Base-by-base conservation (phyloP, 148 eudicot species). In the Gaultheria prostrata region DNA sequence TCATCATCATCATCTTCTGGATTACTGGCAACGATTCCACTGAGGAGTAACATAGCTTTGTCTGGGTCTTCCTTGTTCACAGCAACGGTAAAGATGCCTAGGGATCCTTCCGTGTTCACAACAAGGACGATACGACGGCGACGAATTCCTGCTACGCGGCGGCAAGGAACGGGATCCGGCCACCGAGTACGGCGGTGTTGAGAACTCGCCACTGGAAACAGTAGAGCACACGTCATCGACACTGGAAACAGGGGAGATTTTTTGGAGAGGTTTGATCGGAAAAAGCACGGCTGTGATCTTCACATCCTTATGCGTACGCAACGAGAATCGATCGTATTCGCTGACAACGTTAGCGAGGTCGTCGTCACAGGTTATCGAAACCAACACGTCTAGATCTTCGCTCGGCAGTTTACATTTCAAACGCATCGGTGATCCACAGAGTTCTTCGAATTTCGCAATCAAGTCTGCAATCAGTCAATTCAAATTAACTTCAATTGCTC, bases 371-470 rank as follows among this genome's bases (percentile, higher is more conserved):
- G 89, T 92, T 82, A 94, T 83, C 11, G 98, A 87, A 17, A 96
- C 87, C 84, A 96, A 76, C 28, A 92, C 89, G 73, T 96, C 99
- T 24, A 96, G 85, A 74, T 96, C 99, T 81, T 96, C 97, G 26
- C 3, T 80, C 9, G 99, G 99, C 24, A 96, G 70, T 50, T 94
- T 93, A 65, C 98, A 94, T 48, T 89, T 92, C 32, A 96, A 82
- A 33, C 49, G 84, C 85, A 90, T 89, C 3, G 95, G 82, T 39
- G 85, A 89, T 15, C 97, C 93, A 63, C 97, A 91, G 39, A 91
- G 83, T 53, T 94, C 93, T 0, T 85, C 88, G 2, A 96, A 92
- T 74, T 92, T 96, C 76, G 71, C 86, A 87, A 90, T 86, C 83
- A 96, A 10, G 57, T 94, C 98, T 95, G 88, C 39, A 49, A 82